Evolutionary conservation across 2,329 filamentous ascomycete species (phyloP).

Genomic region (Phaeoacremonium minimum): DNA sequence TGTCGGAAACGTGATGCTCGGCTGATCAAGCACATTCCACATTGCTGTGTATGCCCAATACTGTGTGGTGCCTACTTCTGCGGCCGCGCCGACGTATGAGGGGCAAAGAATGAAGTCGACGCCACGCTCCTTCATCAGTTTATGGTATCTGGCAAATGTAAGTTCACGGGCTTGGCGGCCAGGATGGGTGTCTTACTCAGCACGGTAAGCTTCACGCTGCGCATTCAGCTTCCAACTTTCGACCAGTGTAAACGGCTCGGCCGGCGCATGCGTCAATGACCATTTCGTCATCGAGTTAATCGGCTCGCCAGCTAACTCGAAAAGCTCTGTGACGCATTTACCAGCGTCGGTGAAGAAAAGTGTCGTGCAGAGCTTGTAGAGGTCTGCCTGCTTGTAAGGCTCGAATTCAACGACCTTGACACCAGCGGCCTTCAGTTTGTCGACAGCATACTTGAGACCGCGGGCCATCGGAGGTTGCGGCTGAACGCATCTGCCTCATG

Average conservation of each 20-base stretch:
- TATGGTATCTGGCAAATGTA: too few species aligned
- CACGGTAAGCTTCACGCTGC: too few species aligned
- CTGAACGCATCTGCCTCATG: constrained; percentile 3
- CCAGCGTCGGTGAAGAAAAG: too few species aligned
- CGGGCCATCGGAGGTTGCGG: constrained; percentile 8
- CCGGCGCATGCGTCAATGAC: too few species aligned
- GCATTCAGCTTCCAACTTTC: too few species aligned
- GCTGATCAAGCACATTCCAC: constrained; percentile 25
- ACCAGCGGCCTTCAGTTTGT: constrained; percentile 5
- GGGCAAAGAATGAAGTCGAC: constrained; percentile 22
- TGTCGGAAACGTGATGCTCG: constrained; percentile 19
- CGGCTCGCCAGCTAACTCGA: too few species aligned
- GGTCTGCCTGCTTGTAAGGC: constrained; percentile 8
- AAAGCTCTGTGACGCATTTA: too few species aligned
- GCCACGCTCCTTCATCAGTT: constrained; percentile 14
- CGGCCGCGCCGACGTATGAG: constrained; percentile 15
- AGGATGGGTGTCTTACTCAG: too few species aligned
- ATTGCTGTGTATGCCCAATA: constrained; percentile 23
- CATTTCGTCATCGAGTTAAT: too few species aligned
- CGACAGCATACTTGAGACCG: constrained; percentile 2
- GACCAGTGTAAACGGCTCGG: too few species aligned
- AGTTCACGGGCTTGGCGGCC: too few species aligned
- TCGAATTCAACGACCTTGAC: constrained; percentile 10
- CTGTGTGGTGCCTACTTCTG: constrained; percentile 12
- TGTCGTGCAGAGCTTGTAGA: too few species aligned